phyloP scores from a whole-genome alignment of 306 rosid species.

The Crataegus laevigata region DNA sequence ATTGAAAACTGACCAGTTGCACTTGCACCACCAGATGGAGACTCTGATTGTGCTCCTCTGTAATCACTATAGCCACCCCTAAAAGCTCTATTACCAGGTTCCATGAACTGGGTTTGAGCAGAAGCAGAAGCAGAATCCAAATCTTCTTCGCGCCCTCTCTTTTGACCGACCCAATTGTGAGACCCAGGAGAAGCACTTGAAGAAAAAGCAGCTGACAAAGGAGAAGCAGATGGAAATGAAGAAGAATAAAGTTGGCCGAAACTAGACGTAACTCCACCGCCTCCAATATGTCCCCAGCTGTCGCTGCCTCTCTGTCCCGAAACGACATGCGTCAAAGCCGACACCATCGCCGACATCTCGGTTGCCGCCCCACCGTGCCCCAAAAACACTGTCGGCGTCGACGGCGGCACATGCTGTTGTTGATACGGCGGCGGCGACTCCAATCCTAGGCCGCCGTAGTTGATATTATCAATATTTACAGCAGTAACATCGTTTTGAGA shows the following conservation, averaged over 20 bases:
- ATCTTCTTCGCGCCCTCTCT: constrained; percentile 58
- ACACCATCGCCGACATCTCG: constrained; percentile 60
- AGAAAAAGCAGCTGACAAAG: constrained; percentile 19
- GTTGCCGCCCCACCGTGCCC: constrained; percentile 23
- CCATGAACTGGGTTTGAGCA: not conserved
- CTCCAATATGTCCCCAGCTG: constrained; percentile 28
- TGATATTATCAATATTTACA: not conserved
- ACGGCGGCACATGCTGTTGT: constrained; percentile 6
- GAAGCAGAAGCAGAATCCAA: not conserved
- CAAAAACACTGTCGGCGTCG: constrained; percentile 19
- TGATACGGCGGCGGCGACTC: not conserved
- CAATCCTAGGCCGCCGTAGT: not conserved
- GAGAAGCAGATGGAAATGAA: constrained; percentile 21
- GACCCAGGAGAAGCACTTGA: constrained; percentile 14
- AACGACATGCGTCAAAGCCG: constrained; percentile 56
- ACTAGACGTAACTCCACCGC: constrained; percentile 18
- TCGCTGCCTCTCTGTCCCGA: constrained; percentile 36
- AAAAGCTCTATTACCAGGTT: constrained; percentile 14
- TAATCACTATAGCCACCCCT: constrained; percentile 28
- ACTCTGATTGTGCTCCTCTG: constrained; percentile 20
- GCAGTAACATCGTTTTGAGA: constrained; percentile 10
- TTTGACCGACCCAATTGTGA: constrained; percentile 40
- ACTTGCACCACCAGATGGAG: constrained; percentile 55
- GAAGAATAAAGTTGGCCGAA: constrained; percentile 13
- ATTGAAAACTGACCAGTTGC: constrained; percentile 14